Evolutionary conservation across 2,329 filamentous ascomycete genomes (phyloP), one percentile per base, ranked within the genome.

Genomic region (Aureobasidium leucospermi): DNA sequence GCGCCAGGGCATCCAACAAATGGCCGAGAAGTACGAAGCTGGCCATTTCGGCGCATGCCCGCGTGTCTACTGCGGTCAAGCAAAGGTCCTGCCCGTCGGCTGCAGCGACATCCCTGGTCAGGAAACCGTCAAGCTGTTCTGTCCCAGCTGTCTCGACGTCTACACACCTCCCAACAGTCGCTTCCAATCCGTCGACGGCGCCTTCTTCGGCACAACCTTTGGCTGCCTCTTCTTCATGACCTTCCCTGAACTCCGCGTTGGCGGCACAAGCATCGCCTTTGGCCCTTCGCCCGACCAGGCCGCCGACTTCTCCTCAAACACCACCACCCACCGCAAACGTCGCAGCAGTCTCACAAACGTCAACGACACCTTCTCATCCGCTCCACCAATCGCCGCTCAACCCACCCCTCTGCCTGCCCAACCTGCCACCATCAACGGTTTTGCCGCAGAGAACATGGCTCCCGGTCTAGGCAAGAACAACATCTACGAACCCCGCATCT

Each of bases 11-110:
- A 97, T 99, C 68, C 93, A 97, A 76, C 92, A 96, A 73, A 99
- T 99, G 94, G 90, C 92, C 63, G 94, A 99, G 75, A 99, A 99
- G 75, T 99, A 97, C 78, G 93, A 97, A 74, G 82, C 96, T 51
- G 89, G 92, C 63, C 93, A 99, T 77, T 99, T 99, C 71, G 94
- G 94, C 57, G 86, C 88, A 66, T 99, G 94, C 73, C 94, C 94
- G n/a, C 85, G 94, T 61, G 95, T 93, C 61, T 86, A 93, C 75
- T 99, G 94, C 80, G 88, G 91, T 68, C 87, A 89, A 62, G 89
- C 90, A 64, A 88, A 93, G 68, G 94, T 96, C 13, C 82, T 99
- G 5, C 94, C 94, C 1, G 93, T 99, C 19, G 94, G 94, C 39
- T 83, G 94, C 63, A 96, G 90, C 61, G 94, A 99, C 74, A 94